phyloP scores from a whole-genome alignment of 2,329 filamentous ascomycete genomes.

The Nemania abortiva region DNA sequence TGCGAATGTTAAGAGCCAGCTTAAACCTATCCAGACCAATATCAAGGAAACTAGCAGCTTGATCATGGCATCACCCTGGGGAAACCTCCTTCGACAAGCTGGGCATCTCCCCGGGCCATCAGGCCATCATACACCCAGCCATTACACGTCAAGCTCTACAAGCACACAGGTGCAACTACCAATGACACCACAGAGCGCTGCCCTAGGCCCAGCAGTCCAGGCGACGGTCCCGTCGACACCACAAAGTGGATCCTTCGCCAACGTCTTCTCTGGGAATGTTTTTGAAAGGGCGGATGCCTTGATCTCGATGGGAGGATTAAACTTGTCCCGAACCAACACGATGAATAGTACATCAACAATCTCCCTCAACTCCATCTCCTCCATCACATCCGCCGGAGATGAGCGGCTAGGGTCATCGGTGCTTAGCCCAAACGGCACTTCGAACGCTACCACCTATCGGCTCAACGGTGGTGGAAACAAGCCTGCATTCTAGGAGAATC shows the following conservation, averaged over 20 bases:
- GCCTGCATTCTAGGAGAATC: constrained; percentile 50
- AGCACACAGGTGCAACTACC: constrained; percentile 64
- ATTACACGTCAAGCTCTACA: constrained; percentile 52
- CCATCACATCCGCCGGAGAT: constrained; percentile 48
- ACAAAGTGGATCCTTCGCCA: constrained; percentile 67
- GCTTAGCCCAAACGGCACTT: constrained; percentile 48
- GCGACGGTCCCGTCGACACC: constrained; percentile 85
- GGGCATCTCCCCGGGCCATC: constrained; percentile 44
- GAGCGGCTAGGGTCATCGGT: constrained; percentile 47
- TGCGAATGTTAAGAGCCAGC: constrained; percentile 76
- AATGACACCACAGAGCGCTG: constrained; percentile 89
- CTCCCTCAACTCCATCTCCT: constrained; percentile 51
- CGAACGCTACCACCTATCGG: constrained; percentile 41
- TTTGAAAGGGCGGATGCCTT: constrained; percentile 71
- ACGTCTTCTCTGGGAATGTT: constrained; percentile 68
- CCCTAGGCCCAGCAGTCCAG: constrained; percentile 88
- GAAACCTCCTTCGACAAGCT: constrained; percentile 56
- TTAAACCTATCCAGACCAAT: constrained; percentile 84
- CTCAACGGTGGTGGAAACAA: constrained; percentile 49
- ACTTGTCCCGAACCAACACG: constrained; percentile 66
- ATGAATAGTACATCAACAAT: constrained; percentile 55
- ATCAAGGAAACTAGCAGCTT: constrained; percentile 83
- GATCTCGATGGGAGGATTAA: constrained; percentile 68
- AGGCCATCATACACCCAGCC: constrained; percentile 49
- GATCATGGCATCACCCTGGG: constrained; percentile 73